A percentile compares a stretch with the other conserved stretches of the same genome.
Evolutionary conservation across 2,329 filamentous ascomycete genomes (phyloP).

Genomic region (Curvularia sp.): DNA sequence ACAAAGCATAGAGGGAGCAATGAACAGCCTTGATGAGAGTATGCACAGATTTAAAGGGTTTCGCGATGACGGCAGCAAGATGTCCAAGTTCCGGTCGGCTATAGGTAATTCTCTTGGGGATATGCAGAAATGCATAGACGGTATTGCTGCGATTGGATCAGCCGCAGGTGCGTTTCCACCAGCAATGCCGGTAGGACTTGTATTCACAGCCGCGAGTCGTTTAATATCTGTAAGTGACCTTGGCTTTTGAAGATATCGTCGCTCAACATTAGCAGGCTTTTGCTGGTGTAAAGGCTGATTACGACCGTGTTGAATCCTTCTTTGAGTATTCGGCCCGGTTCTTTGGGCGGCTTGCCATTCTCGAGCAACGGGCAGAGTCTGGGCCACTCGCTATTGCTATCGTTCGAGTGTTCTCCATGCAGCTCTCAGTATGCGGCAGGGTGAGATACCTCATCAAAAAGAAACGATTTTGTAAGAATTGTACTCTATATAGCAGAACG

Average conservation of each 20-base stretch:
- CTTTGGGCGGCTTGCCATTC: constrained; percentile 44
- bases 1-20: constrained; percentile 10
- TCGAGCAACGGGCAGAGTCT: constrained; percentile 39
- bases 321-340: constrained; percentile 52
- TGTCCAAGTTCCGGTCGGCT: background rate
- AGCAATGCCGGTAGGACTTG: constrained; percentile 25
- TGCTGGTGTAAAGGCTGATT: constrained; percentile 47
- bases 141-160: constrained; percentile 18
- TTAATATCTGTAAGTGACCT: constrained; percentile 12
- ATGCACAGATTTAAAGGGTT: constrained; percentile 3
- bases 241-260: too few relatives aligned
- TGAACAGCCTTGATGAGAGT: background rate
- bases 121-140: constrained; percentile 26
- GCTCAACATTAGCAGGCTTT: constrained; percentile 31
- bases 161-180: constrained; percentile 30
- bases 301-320: constrained; percentile 51
- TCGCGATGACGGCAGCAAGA: background rate
- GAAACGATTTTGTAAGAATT: constrained; percentile 7
- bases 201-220: constrained; percentile 22
- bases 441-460: constrained; percentile 1
- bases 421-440: constrained; percentile 5
- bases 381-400: constrained; percentile 1
- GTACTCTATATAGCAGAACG: too few relatives aligned
- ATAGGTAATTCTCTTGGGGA: constrained; percentile 19
- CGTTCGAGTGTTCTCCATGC: constrained; percentile 3